Evolutionary conservation across 2,329 filamentous ascomycete species (phyloP), one percentile per base, ranked within the genome.

Genomic region (Colletotrichum incanum): DNA sequence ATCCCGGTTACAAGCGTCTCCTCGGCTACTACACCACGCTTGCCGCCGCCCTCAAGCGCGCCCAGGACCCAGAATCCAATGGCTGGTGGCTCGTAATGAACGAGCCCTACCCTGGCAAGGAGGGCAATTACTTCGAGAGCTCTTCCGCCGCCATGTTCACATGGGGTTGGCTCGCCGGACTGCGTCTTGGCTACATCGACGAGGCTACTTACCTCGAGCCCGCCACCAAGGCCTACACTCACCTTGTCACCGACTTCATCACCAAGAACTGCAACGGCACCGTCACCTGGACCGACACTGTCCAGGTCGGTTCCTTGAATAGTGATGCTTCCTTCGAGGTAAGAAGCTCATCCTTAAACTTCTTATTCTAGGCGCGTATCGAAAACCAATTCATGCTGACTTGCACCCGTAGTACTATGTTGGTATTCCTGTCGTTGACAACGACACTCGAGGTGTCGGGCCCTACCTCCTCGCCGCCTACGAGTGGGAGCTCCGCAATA

Each of bases 41-140:
- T 0, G 82, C 84, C 1, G 74, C 79, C 3, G 84, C 84, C 0
- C 74, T 89, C 2, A 82, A 82, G 71, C 76, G 75, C 16, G 81
- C 82, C 0, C 84, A 84, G 28, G 85, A 87, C 72, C 69, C 67
- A 43, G 73, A 74, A 12, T 76, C 74, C 2, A 86, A 88, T 0
- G 88, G 86, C 26, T 91, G 89, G 88, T 91, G 87, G 86, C 81
- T 90, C 64, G 81, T 91, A 52, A 88, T 91, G 84, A 85, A 84
- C 75, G 82, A 84, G 68, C 78, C 83, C 41, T 85, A 87, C 69
- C 83, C 85, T 0, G 85, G 83, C 2, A 75, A 78, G 60, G 75
- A 84, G 62, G 88, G 88, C 9, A 91, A 92, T 78, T 92, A 89
- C 78, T 86, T 91, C 58, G 88, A 92, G 80, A 88, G 86, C 47